Base-by-base conservation (phyloP, 371 early-diverging fungal genomes). In the Phascolomyces articulosus region DNA sequence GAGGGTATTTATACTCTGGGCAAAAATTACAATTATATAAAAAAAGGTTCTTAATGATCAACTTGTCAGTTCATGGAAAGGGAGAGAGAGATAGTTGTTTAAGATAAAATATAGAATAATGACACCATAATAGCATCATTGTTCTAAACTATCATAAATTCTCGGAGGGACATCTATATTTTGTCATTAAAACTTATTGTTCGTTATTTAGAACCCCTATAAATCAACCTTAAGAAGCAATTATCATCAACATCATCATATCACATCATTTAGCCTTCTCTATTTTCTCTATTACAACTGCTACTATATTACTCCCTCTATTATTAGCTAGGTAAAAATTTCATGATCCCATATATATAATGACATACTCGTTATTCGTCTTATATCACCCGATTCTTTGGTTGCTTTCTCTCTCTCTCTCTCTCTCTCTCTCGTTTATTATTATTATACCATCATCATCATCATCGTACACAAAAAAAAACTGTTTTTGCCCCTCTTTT, bases 101-200 rank as follows among this genome's bases (percentile, higher is more conserved):
- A n/a, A n/a, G n/a, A n/a, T n/a, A n/a, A n/a, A n/a, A n/a, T n/a
- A n/a, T n/a, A n/a, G n/a, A 34, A 23, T 20, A 47, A 41, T 59
- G 60, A 59, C 60, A 59, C 41, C 60, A 59, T 59, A 18, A 59
- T 47, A 59, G 47, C 60, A 59, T 59, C 60, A 59, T 59, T 40
- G 51, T n/a, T 44, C 44, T 18, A 44, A n/a, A 44, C 44, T 44
- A 44, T 9, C 34, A 34, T 34, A 9, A 34, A 0, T 34, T 34
- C 31, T 29, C 56, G 56, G 29, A 20, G 23, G 56, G 6, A 28
- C n/a, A 11, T 24, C 13, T 31, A 51, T 9, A 27, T 28, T 61
- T 61, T 61, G 62, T 61, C 62, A 61, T 61, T 51, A 40, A 51
- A 61, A 51, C 11, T 11, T 11, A 34, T 34, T 34, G 34, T 34